phyloP scores from a whole-genome alignment of 768 basidiomycete genomes.

The Omphalotus guepiniiformis region DNA sequence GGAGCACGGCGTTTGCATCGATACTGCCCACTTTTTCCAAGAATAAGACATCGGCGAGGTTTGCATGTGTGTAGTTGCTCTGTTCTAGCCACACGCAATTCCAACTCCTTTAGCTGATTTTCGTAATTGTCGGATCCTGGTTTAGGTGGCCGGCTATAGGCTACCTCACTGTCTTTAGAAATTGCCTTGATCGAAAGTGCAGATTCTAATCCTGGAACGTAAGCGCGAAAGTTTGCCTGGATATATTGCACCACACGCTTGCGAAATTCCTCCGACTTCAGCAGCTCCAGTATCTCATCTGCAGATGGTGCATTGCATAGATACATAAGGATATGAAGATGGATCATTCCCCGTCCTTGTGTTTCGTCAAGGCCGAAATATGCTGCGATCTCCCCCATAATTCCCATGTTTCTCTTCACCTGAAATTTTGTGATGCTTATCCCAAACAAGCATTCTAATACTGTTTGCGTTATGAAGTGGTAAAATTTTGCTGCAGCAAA shows the following conservation, averaged over 20 bases:
- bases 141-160: constrained; percentile 29
- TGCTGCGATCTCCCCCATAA: constrained; percentile 18
- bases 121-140: constrained; percentile 20
- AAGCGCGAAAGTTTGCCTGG: constrained; percentile 24
- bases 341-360: constrained; percentile 38
- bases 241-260: constrained; percentile 25
- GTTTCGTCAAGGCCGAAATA: constrained; percentile 31
- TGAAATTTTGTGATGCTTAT: constrained; percentile 16
- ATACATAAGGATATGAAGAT: constrained; percentile 38
- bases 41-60: constrained; percentile 16
- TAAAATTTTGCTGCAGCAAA: constrained; percentile 40
- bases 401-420: constrained; percentile 21
- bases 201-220: constrained; percentile 17
- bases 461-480: constrained; percentile 25
- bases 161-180: constrained; percentile 15
- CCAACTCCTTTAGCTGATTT: constrained; percentile 1
- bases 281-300: constrained; percentile 12
- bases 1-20: constrained; percentile 33
- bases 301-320: constrained; percentile 24
- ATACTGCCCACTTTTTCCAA: constrained; percentile 14
- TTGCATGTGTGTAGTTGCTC: constrained; percentile 32
- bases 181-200: constrained; percentile 12
- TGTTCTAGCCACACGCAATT: constrained; percentile 20
- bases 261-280: constrained; percentile 25
- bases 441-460: constrained; percentile 30